phyloP scores from a whole-genome alignment of 108 stramenopile species.

The Pseudonitzschia multiseries region DNA sequence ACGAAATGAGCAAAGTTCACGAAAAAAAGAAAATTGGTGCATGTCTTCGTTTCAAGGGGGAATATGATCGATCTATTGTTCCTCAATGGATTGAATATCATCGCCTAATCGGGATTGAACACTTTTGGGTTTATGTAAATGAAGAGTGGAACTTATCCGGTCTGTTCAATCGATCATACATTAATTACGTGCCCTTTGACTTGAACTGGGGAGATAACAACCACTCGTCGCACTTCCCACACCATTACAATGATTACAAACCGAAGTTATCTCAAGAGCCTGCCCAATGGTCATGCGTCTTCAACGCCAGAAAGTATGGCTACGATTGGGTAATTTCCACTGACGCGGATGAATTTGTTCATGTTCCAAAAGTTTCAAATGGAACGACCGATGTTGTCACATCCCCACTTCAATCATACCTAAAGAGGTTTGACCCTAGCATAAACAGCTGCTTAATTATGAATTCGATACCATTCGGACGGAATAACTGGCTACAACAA shows the following conservation, averaged over 20 bases:
- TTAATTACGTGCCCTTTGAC: conserved; percentile 30
- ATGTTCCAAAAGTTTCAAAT: conserved; percentile 5
- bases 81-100: conserved; percentile 43
- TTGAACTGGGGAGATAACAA: conserved; percentile 6
- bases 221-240: neutral
- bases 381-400: neutral
- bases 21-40: conserved; percentile 16
- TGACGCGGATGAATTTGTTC: conserved; percentile 34
- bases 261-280: conserved; percentile 3
- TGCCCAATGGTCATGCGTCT: conserved; percentile 14
- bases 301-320: conserved; percentile 17
- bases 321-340: conserved; percentile 28
- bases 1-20: neutral
- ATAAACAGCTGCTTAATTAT: neutral
- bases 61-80: conserved; percentile 9
- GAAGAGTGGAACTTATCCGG: conserved; percentile 16
- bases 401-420: neutral
- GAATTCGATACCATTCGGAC: conserved; percentile 7
- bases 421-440: neutral
- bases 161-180: conserved; percentile 11
- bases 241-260: neutral
- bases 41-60: conserved; percentile 15
- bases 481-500: neutral
- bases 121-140: conserved; percentile 38
- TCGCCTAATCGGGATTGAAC: conserved; percentile 35